These are phyloP conservation scores for Epichloe baconii DNA, from an alignment of 2,329 filamentous ascomycete genomes.

Conservation along the genomic window DNA sequence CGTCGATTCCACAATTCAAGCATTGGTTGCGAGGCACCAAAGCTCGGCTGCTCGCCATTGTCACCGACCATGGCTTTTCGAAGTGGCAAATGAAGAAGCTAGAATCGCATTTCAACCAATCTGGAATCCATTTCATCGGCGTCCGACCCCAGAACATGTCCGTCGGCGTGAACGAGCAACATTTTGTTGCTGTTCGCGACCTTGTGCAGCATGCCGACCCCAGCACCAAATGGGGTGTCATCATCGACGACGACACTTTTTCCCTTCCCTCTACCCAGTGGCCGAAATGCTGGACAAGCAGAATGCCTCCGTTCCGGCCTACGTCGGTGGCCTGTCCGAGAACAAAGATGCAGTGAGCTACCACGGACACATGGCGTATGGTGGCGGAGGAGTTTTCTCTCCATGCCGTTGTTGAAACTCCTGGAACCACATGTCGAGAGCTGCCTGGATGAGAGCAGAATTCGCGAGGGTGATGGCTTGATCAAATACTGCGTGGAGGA, in stretches of 20 bases:
- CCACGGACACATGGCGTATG: constrained; percentile 47
- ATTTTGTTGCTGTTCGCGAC: constrained; percentile 41
- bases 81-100: constrained; percentile 14
- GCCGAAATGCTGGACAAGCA: constrained; percentile 32
- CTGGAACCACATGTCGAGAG: constrained; percentile 33
- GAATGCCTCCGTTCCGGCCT: constrained; percentile 35
- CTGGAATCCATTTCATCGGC: constrained; percentile 22
- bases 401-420: constrained; percentile 34
- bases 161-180: constrained; percentile 36
- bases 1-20: constrained; percentile 36
- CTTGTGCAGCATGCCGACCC: constrained; percentile 30
- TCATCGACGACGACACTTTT: constrained; percentile 57
- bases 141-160: constrained; percentile 19
- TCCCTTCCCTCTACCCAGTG: constrained; percentile 34
- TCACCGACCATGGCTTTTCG: constrained; percentile 25
- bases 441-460: constrained; percentile 32
- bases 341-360: constrained; percentile 35
- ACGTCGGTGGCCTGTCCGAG: constrained; percentile 46
- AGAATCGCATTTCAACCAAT: constrained; percentile 14
- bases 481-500: constrained; percentile 44
- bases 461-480: constrained; percentile 38
- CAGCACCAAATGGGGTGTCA: constrained; percentile 38
- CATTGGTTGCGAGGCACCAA: constrained; percentile 42
- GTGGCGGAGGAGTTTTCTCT: constrained; percentile 46
- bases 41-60: constrained; percentile 36